These are phyloP conservation scores for Epichloe brachyelytri DNA, from an alignment of 2,329 filamentous ascomycete genomes.

Conservation along the genomic window DNA sequence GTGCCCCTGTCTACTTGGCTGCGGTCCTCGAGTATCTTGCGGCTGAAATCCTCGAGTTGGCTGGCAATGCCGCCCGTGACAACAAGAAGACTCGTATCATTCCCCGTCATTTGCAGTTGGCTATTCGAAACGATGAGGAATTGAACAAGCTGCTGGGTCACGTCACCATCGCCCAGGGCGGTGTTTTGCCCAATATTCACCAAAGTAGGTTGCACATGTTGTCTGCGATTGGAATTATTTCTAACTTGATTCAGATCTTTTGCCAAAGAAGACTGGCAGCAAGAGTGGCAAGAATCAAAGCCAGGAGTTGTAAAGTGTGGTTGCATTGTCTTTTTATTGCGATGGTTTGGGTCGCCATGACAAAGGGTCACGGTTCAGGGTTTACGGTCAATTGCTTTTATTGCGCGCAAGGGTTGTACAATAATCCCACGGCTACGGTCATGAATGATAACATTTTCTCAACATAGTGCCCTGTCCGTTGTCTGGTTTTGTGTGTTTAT, in stretches of 20 bases:
- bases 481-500: background rate
- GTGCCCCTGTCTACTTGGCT: slow-evolving; percentile 92
- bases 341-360: slow-evolving; percentile 64
- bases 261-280: slow-evolving; percentile 95
- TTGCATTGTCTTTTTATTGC: slow-evolving; percentile 37
- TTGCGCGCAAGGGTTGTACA: slow-evolving; percentile 54
- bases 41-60: slow-evolving; percentile 96
- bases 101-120: slow-evolving; percentile 94
- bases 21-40: slow-evolving; percentile 97
- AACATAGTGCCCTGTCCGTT: background rate
- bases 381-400: slow-evolving; percentile 46
- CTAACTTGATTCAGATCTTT: slow-evolving; percentile 59
- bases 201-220: slow-evolving; percentile 55
- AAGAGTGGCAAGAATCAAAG: slow-evolving; percentile 81
- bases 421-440: slow-evolving; percentile 57
- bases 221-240: background rate
- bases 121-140: slow-evolving; percentile 99
- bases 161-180: slow-evolving; percentile 93
- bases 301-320: slow-evolving; percentile 72
- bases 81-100: slow-evolving; percentile 99
- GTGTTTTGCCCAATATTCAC: slow-evolving; percentile 95
- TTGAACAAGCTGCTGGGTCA: slow-evolving; percentile 97
- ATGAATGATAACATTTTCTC: slow-evolving; percentile 31
- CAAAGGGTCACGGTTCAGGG: slow-evolving; percentile 68
- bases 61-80: slow-evolving; percentile 95